These are phyloP conservation scores for Colletotrichum filicis DNA, from an alignment of 2,329 filamentous ascomycete genomes.

Conservation along the genomic window DNA sequence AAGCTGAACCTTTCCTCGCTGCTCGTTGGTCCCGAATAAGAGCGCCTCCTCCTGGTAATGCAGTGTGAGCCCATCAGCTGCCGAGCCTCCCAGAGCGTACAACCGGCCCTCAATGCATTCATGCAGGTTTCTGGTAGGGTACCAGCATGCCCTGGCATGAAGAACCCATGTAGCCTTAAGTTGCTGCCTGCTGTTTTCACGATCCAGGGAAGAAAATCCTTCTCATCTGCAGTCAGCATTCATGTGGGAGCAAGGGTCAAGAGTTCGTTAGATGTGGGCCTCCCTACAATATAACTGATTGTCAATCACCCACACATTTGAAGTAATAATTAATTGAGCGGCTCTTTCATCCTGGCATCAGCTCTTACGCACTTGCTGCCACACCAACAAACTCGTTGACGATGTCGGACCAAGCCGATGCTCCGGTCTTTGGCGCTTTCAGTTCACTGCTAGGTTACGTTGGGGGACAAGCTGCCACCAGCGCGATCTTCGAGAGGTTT, in stretches of 20 bases:
- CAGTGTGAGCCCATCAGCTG: not conserved
- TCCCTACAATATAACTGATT: not conserved
- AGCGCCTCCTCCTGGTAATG: not conserved
- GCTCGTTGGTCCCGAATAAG: not conserved
- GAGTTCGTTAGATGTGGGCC: not conserved
- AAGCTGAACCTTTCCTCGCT: not conserved
- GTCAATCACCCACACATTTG: not conserved
- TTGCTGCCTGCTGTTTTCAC: not conserved
- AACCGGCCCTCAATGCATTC: no score
- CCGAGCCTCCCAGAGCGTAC: no score
- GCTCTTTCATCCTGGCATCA: not conserved
- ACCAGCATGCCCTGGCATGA: not conserved
- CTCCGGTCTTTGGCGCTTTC: not conserved
- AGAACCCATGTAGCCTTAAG: not conserved
- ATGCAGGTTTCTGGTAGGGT: not conserved
- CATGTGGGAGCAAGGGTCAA: not conserved
- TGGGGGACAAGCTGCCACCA: conserved; percentile 36
- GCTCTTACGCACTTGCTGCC: not conserved
- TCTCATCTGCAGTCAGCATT: not conserved
- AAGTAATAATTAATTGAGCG: not conserved
- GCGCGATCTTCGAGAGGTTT: conserved; percentile 33
- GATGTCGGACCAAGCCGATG: not conserved
- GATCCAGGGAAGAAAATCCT: not conserved
- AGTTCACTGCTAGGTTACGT: conserved; percentile 36
- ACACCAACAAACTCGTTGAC: not conserved